These are phyloP conservation scores for Ogataea polymorpha DNA, from an alignment of 805 yeast genomes.

Conservation along the genomic window DNA sequence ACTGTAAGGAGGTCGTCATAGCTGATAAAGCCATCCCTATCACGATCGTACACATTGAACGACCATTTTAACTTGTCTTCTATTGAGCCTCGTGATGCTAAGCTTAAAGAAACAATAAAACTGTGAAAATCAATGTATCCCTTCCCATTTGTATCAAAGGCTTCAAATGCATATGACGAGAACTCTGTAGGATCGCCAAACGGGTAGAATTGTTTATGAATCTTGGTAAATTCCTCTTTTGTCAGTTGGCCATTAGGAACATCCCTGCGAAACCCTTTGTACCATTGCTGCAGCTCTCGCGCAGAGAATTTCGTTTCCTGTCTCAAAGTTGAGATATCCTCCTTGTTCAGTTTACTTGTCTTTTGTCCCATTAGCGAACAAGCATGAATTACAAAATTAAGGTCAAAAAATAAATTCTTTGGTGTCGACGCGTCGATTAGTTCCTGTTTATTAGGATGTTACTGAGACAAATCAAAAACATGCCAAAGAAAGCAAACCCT, in stretches of 20 bases:
- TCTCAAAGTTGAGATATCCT: constrained; percentile 78
- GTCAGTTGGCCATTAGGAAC: constrained; percentile 89
- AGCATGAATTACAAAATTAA: not conserved
- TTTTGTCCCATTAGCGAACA: constrained; percentile 76
- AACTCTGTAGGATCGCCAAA: constrained; percentile 95
- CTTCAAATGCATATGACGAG: constrained; percentile 82
- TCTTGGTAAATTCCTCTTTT: constrained; percentile 83
- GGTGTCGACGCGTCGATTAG: constrained; percentile 5
- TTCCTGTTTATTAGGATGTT: constrained; percentile 32
- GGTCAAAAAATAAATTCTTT: not conserved
- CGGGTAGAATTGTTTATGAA: constrained; percentile 95
- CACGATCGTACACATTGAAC: constrained; percentile 80
- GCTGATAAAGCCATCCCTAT: constrained; percentile 70
- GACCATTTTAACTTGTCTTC: constrained; percentile 90
- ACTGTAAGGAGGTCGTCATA: constrained; percentile 79
- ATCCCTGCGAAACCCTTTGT: constrained; percentile 90
- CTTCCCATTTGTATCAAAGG: constrained; percentile 77
- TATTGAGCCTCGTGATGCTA: constrained; percentile 79
- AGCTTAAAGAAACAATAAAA: constrained; percentile 81
- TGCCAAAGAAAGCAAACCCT: constrained; percentile 59
- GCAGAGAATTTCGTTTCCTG: constrained; percentile 89
- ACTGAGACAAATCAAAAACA: constrained; percentile 51
- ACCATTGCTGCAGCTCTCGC: constrained; percentile 97
- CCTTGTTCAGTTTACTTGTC: constrained; percentile 87
- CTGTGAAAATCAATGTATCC: constrained; percentile 90